Evolutionary conservation across 345 rosid species (phyloP).

Genomic region (Corchorus olitorius): DNA sequence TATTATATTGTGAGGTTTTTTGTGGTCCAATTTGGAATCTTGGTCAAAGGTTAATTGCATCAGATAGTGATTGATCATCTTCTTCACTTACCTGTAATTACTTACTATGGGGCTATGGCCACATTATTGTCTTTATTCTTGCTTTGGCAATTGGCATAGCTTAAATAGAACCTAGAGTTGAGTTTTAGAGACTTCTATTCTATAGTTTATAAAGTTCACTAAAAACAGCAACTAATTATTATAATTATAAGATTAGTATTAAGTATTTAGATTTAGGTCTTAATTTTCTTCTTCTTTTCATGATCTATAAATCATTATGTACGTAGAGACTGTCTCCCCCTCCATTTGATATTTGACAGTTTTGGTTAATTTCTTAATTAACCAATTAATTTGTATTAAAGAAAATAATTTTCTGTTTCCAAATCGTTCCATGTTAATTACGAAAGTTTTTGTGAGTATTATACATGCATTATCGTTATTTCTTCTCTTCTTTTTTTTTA

Average conservation of each 20-base stretch:
- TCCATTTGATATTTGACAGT: neutral
- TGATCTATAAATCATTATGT: neutral
- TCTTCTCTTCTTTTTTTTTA: too few relatives aligned
- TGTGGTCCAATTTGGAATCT: conserved; percentile 47
- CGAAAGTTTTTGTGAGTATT: too few relatives aligned
- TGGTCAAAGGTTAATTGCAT: conserved; percentile 36
- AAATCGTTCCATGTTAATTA: too few relatives aligned
- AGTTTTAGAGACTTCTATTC: neutral
- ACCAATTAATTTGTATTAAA: too few relatives aligned
- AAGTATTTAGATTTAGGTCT: neutral
- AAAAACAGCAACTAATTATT: neutral
- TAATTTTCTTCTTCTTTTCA: neutral
- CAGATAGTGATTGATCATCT: conserved; percentile 45
- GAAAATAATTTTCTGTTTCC: too few relatives aligned
- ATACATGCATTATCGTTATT: too few relatives aligned
- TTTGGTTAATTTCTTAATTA: too few relatives aligned
- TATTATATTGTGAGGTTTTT: neutral
- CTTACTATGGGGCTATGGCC: neutral
- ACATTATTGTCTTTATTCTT: conserved; percentile 18
- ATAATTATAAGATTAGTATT: neutral
- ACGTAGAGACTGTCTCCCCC: too few relatives aligned
- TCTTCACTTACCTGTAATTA: conserved; percentile 9
- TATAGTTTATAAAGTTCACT: neutral
- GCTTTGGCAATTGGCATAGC: neutral
- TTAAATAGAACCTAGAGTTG: neutral